A percentile compares a stretch with the other conserved stretches of the same genome.
Conservation (phyloP, 169 alveolate genomes). For the Plasmodium relictum region DNA sequence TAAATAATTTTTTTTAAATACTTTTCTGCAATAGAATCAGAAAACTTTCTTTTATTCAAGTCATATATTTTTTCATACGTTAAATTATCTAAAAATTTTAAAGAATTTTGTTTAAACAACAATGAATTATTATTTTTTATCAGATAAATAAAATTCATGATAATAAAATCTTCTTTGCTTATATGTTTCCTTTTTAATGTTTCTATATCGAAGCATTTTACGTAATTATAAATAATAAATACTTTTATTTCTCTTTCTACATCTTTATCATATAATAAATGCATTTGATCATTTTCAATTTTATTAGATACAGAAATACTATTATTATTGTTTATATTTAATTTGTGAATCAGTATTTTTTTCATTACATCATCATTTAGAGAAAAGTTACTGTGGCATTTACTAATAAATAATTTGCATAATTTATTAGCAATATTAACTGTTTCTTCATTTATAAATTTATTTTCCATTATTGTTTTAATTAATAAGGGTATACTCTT, state of each 20-base stretch:
- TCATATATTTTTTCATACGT: slow-evolving; percentile 26
- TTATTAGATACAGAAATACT: slow-evolving; percentile 4
- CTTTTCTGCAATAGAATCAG: slow-evolving; percentile 26
- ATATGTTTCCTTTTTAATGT: slow-evolving; percentile 4
- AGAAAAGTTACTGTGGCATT: not conserved
- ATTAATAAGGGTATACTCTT: slow-evolving; percentile 7
- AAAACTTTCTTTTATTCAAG: slow-evolving; percentile 4
- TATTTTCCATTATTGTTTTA: slow-evolving; percentile 20
- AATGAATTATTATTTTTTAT: slow-evolving; percentile 22
- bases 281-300: slow-evolving; percentile 23
- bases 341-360: slow-evolving; percentile 6
- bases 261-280: slow-evolving; percentile 25
- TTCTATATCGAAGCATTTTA: slow-evolving; percentile 17
- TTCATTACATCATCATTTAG: slow-evolving; percentile 22
- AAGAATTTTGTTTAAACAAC: no score
- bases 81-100: slow-evolving; percentile 8
- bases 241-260: slow-evolving; percentile 21
- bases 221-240: slow-evolving; percentile 11
- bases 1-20: slow-evolving; percentile 30
- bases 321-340: not conserved
- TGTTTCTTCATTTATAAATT: not conserved
- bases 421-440: slow-evolving; percentile 9
- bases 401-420: slow-evolving; percentile 20
- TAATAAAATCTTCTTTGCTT: slow-evolving; percentile 41
- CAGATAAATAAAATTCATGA: slow-evolving; percentile 39